Percentiles rank a stretch among this genome's conserved stretches.
phyloP scores from a whole-genome alignment of 2,329 filamentous ascomycete species.

The Penicillium brasilianum region DNA sequence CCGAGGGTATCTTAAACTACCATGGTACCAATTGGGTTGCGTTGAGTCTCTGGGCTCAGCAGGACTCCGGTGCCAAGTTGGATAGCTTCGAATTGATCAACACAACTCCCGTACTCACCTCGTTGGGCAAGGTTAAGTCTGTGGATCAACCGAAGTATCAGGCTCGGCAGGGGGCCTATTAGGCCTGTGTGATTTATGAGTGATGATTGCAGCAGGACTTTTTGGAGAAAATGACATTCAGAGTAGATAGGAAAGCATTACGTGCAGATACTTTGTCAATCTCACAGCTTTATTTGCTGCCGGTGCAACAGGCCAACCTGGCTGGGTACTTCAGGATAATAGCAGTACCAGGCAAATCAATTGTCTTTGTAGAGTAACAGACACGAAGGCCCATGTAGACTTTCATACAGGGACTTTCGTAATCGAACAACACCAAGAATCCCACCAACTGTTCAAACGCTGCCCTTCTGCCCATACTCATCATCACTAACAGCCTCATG shows the following conservation, averaged over 20 bases:
- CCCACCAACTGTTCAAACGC: not conserved
- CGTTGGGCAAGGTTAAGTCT: slow-evolving; percentile 52
- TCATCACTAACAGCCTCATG: slow-evolving; percentile 12
- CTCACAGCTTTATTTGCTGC: not conserved
- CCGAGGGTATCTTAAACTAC: slow-evolving; percentile 74
- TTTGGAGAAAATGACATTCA: not conserved
- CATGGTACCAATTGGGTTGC: slow-evolving; percentile 71
- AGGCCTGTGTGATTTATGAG: not conserved
- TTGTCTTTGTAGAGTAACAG: not conserved
- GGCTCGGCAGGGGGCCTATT: slow-evolving; percentile 59
- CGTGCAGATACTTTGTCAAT: not conserved
- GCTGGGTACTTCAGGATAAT: not conserved
- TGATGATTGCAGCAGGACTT: not conserved
- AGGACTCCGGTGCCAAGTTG: slow-evolving; percentile 61
- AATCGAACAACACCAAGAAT: not conserved
- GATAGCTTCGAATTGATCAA: slow-evolving; percentile 58
- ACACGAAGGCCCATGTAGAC: not conserved
- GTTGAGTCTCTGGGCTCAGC: slow-evolving; percentile 70
- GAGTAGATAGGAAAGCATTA: not conserved
- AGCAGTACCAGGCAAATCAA: not conserved
- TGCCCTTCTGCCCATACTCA: slow-evolving; percentile 10
- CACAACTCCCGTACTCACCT: slow-evolving; percentile 58
- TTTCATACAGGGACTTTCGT: too few relatives aligned
- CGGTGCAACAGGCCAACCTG: too few relatives aligned
- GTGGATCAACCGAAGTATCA: slow-evolving; percentile 55